Base-by-base conservation (phyloP, 345 rosid species). In the Orychophragmus violaceus region DNA sequence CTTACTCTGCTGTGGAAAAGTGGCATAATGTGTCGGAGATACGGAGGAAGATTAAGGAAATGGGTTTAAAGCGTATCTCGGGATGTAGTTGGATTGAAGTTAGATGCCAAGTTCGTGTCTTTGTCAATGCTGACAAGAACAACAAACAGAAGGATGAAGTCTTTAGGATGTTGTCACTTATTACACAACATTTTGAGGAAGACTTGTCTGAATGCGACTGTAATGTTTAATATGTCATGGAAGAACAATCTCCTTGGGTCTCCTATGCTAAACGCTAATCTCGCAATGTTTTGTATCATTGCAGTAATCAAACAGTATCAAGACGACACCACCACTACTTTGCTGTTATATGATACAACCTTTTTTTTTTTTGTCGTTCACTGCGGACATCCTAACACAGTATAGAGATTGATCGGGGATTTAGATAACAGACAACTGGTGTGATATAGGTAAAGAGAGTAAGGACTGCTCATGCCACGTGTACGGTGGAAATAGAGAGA, bases 21-120 rank as follows among this genome's bases (percentile, higher is more conserved):
- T 86, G 94, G 97, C 74, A 79, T 45, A 73, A 49, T 11, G 90
- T 82, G 30, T 88, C 85, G 1, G 62, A 10, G 4, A 51, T 86
- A 14, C 56, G 96, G 64, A 81, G 79, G 59, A 82, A 83, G 52
- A 85, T 88, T 74, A 82, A 76, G 64, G 85, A 83, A 71, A 85
- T 52, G 71, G 77, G 84, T 16, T 67, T 86, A 78, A 80, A 62
- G 46, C 84, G 86, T 64, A 71, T 88, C 60, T 74, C 93, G 1
- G 94, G 96, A 10, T 85, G 86, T 74, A 86, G 94, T 80, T 91
- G 94, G 97, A 84, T 82, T 24, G 91, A 91, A 77, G 56, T 78
- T 57, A 66, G 72, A 64, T 75, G 53, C 74, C 75, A 77, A 80
- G 66, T 80, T 74, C 73, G 82, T 62, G 90, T 88, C 44, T 88